phyloP scores from a whole-genome alignment of 176 grass and related monocot genomes.

The Dactylis glomerata region DNA sequence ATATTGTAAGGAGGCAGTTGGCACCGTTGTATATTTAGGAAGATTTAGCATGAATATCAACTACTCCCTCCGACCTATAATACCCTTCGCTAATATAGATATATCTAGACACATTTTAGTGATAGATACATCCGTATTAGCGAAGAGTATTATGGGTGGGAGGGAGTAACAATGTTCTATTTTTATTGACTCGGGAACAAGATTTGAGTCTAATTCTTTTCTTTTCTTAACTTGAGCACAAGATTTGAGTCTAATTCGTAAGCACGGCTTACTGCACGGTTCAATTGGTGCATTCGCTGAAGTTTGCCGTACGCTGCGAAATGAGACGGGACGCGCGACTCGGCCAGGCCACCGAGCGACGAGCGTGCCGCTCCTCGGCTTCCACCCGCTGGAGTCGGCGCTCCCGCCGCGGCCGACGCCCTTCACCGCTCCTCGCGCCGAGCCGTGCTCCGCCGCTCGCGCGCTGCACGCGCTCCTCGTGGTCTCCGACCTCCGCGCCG shows the following conservation, averaged over 20 bases:
- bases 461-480: conserved; percentile 68
- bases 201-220: too few relatives aligned
- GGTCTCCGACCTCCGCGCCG: conserved; percentile 17
- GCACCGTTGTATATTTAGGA: too few relatives aligned
- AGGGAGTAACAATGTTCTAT: too few relatives aligned
- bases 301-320: neutral
- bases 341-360: neutral
- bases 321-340: neutral
- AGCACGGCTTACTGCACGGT: neutral
- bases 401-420: conserved; percentile 48
- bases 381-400: conserved; percentile 38
- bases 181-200: too few relatives aligned
- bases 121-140: too few relatives aligned
- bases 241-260: neutral
- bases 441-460: conserved; percentile 44
- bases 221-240: too few relatives aligned
- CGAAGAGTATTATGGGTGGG: too few relatives aligned
- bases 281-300: neutral
- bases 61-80: too few relatives aligned
- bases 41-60: too few relatives aligned
- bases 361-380: conserved; percentile 15
- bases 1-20: too few relatives aligned
- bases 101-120: too few relatives aligned
- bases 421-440: conserved; percentile 41
- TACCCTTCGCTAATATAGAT: too few relatives aligned